Conservation (phyloP, 768 basidiomycete genomes). For the Hypsizygus marmoreus region DNA sequence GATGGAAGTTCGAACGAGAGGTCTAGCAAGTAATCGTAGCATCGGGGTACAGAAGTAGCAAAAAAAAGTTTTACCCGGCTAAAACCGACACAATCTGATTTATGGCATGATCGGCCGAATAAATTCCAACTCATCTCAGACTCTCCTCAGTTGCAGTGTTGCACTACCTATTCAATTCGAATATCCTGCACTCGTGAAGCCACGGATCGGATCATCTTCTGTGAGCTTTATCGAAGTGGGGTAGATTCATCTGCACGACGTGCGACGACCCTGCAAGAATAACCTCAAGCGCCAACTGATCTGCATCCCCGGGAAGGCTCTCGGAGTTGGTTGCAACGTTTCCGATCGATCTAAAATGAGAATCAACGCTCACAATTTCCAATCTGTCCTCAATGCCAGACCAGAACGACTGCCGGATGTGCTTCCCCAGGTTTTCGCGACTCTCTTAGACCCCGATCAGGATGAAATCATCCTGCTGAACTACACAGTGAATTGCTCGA, state of each 20-base stretch:
- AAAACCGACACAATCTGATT: slow-evolving; percentile 23
- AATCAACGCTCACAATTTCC: slow-evolving; percentile 19
- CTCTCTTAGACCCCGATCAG: slow-evolving; percentile 21
- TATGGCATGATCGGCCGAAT: slow-evolving; percentile 24
- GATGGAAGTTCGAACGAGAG: slow-evolving; percentile 36
- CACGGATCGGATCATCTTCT: too few relatives aligned
- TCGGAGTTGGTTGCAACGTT: neutral
- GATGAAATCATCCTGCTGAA: slow-evolving; percentile 20
- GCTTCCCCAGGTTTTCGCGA: slow-evolving; percentile 23
- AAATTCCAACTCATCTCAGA: too few relatives aligned
- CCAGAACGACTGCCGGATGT: slow-evolving; percentile 13
- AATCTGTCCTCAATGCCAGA: slow-evolving; percentile 15
- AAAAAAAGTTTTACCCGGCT: slow-evolving; percentile 22
- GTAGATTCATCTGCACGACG: too few relatives aligned
- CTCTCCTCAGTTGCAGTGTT: too few relatives aligned
- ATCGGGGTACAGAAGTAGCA: slow-evolving; percentile 27
- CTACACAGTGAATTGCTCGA: too few relatives aligned
- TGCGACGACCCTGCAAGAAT: too few relatives aligned
- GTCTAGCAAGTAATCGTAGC: slow-evolving; percentile 40
- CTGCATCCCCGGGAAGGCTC: too few relatives aligned
- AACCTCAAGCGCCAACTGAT: too few relatives aligned
- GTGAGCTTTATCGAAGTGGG: too few relatives aligned
- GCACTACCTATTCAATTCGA: neutral
- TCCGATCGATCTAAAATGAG: slow-evolving; percentile 2
- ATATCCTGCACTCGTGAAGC: neutral